phyloP scores from a whole-genome alignment of 2,329 filamentous ascomycete genomes.

The Trichoderma koningiopsis region DNA sequence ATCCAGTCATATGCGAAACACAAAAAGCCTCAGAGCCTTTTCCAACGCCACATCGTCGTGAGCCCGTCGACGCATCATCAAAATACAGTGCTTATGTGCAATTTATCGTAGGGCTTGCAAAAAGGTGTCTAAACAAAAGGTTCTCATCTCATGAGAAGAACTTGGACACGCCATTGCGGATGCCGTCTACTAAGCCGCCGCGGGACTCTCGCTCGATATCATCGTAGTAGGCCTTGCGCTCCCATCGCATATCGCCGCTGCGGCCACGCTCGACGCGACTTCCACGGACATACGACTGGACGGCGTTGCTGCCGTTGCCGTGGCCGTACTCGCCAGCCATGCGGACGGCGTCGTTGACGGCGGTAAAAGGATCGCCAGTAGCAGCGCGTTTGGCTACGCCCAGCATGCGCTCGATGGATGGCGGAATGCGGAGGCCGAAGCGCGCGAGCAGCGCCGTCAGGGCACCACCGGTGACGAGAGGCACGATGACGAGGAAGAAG shows the following conservation, averaged over 20 bases:
- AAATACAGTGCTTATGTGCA: not conserved
- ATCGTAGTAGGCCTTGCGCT: constrained; percentile 38
- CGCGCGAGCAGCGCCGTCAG: constrained; percentile 74
- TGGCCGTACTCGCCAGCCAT: constrained; percentile 49
- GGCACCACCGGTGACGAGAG: constrained; percentile 80
- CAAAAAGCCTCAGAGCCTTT: not conserved
- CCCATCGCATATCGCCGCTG: constrained; percentile 44
- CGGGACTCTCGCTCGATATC: constrained; percentile 30
- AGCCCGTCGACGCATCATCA: not conserved
- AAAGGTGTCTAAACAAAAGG: too few species aligned
- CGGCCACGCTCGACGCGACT: constrained; percentile 40
- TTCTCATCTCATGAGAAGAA: constrained; percentile 42
- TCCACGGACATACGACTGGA: constrained; percentile 20
- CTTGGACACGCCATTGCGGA: constrained; percentile 43
- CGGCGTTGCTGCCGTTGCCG: constrained; percentile 17
- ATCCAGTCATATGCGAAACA: constrained; percentile 18
- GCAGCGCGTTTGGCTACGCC: constrained; percentile 55
- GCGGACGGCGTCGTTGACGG: constrained; percentile 58
- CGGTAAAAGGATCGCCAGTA: constrained; percentile 50
- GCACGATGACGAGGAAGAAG: constrained; percentile 83
- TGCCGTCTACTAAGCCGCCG: constrained; percentile 40
- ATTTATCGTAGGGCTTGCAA: not conserved
- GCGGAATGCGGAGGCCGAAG: constrained; percentile 78
- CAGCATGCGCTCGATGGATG: constrained; percentile 60
- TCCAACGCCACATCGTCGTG: constrained; percentile 24